Base-by-base conservation (phyloP, 192 early-diverging fungal genomes). In the Coemansia erecta region DNA sequence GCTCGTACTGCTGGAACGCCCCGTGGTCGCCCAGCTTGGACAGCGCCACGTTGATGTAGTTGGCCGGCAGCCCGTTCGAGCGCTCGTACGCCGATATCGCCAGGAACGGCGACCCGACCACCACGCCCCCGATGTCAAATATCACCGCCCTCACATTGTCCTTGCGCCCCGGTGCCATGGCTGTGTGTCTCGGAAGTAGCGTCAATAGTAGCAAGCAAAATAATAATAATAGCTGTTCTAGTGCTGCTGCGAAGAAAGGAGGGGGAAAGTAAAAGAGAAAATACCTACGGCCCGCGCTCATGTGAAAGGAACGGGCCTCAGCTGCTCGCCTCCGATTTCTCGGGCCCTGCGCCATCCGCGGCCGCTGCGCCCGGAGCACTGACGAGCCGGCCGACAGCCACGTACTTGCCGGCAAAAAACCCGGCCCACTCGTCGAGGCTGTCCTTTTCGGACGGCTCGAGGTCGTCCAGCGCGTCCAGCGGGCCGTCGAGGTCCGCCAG, bases 111-210 rank as follows among this genome's bases (percentile, higher is more conserved):
- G 87, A 90, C 40, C 86, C 80, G 15, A 91, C 89, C 33, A 88
- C 85, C 1, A 94, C 90, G 28, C 92, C 92, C 51, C 92, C 92
- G 37, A 94, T 86, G 70, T 94, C 92, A 56, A 94, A 94, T 13
- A 92, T 83, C 17, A 92, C 85, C 1, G 90, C 90, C 66, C 85
- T 86, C 73, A 77, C 51, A 21, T 12, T 58, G 50, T 31, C 46
- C 44, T 52, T 33, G 42, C 28, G 37, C 40, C 49, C 46, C 13
- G 37, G 14, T 8, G 23, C 14, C 35, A 43, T 56, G 28, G 28
- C 28, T 7, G 28, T 31, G 28, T 31, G 7, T 31, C 28, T 31
- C 7, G 28, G 7, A 2, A 31, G 28, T 31, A 31, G 7, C 2
- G 7, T 31, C 7, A 31, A 31, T 5, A 31, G 28, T 31, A 5